Evolutionary conservation across 2,329 filamentous ascomycete species (phyloP).

Genomic region (Akanthomyces lecanii): DNA sequence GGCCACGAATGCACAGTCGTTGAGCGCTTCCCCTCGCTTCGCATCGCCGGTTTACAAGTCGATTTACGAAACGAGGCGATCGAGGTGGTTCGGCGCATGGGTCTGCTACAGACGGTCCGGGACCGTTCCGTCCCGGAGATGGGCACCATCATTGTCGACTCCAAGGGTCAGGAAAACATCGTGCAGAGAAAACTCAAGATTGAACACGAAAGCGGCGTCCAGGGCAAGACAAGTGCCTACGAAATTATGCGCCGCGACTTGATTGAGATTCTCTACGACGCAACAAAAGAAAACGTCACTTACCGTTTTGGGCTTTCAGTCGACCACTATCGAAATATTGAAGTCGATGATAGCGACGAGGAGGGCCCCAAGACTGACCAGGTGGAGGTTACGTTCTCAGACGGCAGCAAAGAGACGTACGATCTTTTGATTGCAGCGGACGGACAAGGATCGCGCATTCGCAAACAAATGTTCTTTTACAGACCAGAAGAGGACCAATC

Average conservation of each 20-base stretch:
- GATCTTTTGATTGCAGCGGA: conserved; percentile 54
- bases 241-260: conserved; percentile 57
- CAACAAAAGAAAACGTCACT: conserved; percentile 26
- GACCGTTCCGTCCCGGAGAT: conserved; percentile 41
- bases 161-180: conserved; percentile 25
- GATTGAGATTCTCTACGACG: conserved; percentile 44
- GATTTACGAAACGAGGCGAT: conserved; percentile 39
- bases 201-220: conserved; percentile 38
- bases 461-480: conserved; percentile 18
- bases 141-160: conserved; percentile 44
- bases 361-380: conserved; percentile 26
- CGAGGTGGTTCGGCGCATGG: conserved; percentile 33
- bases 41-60: conserved; percentile 38
- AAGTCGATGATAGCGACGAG: conserved; percentile 20
- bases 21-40: conserved; percentile 33
- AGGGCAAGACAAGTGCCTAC: conserved; percentile 47
- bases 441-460: conserved; percentile 33
- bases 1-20: conserved; percentile 29
- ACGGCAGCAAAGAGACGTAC: conserved; percentile 38
- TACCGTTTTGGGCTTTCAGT: conserved; percentile 30
- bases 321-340: conserved; percentile 26
- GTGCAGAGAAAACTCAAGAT: conserved; percentile 23
- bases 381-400: conserved; percentile 32
- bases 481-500: conserved; percentile 6
- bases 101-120: conserved; percentile 33